Evolutionary conservation across 129 eudicot genomes (phyloP).

Genomic region (Arctium lappa): DNA sequence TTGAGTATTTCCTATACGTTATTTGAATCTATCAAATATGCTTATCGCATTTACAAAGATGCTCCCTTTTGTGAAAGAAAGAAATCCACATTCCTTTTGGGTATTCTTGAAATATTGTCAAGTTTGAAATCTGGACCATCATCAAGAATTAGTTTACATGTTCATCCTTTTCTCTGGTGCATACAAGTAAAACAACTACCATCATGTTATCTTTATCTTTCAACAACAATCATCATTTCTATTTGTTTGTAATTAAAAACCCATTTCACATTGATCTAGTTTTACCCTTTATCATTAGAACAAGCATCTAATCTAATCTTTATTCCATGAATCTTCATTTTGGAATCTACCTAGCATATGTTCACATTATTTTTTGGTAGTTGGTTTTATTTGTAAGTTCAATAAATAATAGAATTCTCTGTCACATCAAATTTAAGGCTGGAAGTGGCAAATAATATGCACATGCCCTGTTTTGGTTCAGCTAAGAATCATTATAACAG

Average conservation of each 20-base stretch:
- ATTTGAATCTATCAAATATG: background rate
- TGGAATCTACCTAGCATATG: background rate
- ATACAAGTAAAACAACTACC: background rate
- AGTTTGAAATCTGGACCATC: background rate
- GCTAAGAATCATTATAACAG: background rate
- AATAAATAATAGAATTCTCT: constrained; percentile 4
- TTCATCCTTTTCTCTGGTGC: background rate
- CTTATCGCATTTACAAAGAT: background rate
- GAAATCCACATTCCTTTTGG: background rate
- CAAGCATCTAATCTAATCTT: background rate
- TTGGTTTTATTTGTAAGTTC: background rate
- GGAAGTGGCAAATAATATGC: background rate
- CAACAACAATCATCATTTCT: background rate
- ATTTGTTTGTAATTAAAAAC: too few relatives aligned
- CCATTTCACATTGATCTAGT: background rate
- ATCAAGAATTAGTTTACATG: background rate
- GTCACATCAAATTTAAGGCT: background rate
- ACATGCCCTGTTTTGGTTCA: background rate
- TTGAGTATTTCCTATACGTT: too few relatives aligned
- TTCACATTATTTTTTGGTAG: background rate
- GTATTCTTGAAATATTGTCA: background rate
- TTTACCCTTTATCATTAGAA: background rate
- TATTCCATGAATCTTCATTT: constrained; percentile 7
- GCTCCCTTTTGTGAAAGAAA: background rate
- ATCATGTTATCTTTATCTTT: background rate